Base-by-base conservation (phyloP, 257 asterid genomes). In the Penstemon barbatus region DNA sequence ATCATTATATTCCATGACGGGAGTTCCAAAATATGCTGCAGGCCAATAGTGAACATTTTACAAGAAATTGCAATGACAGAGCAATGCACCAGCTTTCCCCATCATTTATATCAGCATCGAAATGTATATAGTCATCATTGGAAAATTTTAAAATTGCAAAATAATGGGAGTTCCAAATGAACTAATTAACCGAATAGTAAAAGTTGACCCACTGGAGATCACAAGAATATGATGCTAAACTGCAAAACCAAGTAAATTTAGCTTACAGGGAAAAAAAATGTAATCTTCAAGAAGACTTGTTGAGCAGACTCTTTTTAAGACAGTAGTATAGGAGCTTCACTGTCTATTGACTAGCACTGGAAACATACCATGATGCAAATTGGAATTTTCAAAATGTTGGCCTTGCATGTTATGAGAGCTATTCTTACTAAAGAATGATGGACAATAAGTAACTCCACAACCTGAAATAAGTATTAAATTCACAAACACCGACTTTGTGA, bases 21-120 rank as follows among this genome's bases (percentile, higher is more conserved):
- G n/a, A 8, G 25, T 48, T 49, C 57, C 64, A 4, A 10, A 60
- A 71, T 55, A 45, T 51, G 61, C 48, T 10, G n/a, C 13, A 70
- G 71, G 58, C 41, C 40, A 64, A 55, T 57, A 3, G 46, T 25
- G 33, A 25, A 78, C 19, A 66, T 67, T 67, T 68, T 39, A 12
- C 39, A 15, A 13, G 15, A 49, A 3, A 49, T 49, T 3, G 10
- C 15, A 49, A 49, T 49, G 54, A 49, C 54, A 49, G 4, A 12
- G 4, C 8, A 6, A 49, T 49, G 54, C 18, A 3, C 15, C 54
- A 49, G 54, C n/a, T 49, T 49, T 49, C 10, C 10, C 9, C 4
- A 7, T 46, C 13, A 49, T 49, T 49, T 49, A 3, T 3, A 7
- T 46, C 13, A 49, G 54, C 54, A 49, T 49, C 54, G n/a, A 49